Evolutionary conservation across 1,139 yeast genomes (phyloP).

Genomic region (Wickerhamomyces sp.): DNA sequence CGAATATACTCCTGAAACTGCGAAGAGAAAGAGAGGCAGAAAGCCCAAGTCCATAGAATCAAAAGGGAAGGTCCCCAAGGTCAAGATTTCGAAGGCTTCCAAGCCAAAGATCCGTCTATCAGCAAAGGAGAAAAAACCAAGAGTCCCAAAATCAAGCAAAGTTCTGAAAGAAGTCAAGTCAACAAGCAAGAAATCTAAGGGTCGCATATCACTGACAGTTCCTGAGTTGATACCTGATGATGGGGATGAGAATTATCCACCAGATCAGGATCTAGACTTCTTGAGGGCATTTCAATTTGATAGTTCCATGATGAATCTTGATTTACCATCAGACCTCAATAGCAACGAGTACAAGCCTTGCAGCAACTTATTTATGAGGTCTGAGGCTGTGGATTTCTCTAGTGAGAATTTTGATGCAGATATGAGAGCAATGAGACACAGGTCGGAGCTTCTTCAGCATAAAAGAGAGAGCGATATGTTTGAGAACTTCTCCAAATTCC

Average conservation of each 20-base stretch:
- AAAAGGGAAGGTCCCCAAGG: background rate
- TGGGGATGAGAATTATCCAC: background rate
- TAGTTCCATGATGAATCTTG: background rate
- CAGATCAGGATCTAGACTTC: background rate
- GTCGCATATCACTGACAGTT: background rate
- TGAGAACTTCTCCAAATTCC: conserved; percentile 4
- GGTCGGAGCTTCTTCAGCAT: conserved; percentile 3
- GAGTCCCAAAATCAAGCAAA: background rate
- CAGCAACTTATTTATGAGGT: background rate
- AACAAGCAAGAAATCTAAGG: background rate
- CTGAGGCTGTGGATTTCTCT: background rate
- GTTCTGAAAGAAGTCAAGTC: background rate
- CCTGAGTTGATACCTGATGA: background rate
- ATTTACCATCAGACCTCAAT: background rate
- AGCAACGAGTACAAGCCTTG: background rate
- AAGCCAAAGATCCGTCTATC: background rate
- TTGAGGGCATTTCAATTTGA: background rate
- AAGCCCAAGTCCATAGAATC: conserved; percentile 2
- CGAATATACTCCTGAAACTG: background rate
- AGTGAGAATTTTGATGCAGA: conserved; percentile 6
- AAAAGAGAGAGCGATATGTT: conserved; percentile 1
- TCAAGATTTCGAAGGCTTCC: conserved; percentile 1
- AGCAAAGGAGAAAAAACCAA: background rate
- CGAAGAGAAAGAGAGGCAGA: conserved; percentile 10
- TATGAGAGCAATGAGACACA: conserved; percentile 4